A percentile compares a stretch with the other conserved stretches of the same genome.
These are phyloP conservation scores for Phlyctochytrium planicorne DNA, from an alignment of 192 early-diverging fungal species.

Conservation along the genomic window DNA sequence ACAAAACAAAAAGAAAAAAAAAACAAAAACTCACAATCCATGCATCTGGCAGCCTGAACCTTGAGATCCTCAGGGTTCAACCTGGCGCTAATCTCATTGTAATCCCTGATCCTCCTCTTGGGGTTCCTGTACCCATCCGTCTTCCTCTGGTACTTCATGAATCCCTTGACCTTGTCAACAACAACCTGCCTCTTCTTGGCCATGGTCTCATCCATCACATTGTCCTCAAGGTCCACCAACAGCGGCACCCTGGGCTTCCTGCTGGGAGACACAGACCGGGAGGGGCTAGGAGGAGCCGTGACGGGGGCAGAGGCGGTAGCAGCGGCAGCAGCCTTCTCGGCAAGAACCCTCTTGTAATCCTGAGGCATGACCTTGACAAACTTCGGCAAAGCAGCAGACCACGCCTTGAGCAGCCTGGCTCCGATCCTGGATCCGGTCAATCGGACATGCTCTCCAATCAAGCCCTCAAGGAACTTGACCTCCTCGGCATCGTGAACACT, in stretches of 20 bases:
- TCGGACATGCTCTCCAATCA: constrained; percentile 78
- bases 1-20: neutral
- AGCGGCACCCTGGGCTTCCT: constrained; percentile 56
- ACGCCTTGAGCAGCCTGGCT: constrained; percentile 66
- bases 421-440: constrained; percentile 81
- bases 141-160: constrained; percentile 90
- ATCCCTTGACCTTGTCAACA: constrained; percentile 94
- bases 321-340: constrained; percentile 32
- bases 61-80: constrained; percentile 77
- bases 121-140: constrained; percentile 87
- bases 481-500: constrained; percentile 76
- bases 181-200: constrained; percentile 64
- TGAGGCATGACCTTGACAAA: constrained; percentile 93
- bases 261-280: constrained; percentile 24
- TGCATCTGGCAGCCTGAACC: constrained; percentile 94
- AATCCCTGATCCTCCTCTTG: constrained; percentile 79
- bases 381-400: constrained; percentile 67
- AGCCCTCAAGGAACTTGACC: constrained; percentile 67
- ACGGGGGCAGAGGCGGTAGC: constrained; percentile 16
- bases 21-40: constrained; percentile 58
- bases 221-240: constrained; percentile 88
- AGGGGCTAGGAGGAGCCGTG: constrained; percentile 13
- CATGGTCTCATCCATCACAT: constrained; percentile 74
- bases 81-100: constrained; percentile 93
- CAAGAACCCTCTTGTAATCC: constrained; percentile 84